Evolutionary conservation across 495 filamentous ascomycete genomes (phyloP), one percentile per base, ranked within the genome.

Genomic region (Xylaria cubensis): DNA sequence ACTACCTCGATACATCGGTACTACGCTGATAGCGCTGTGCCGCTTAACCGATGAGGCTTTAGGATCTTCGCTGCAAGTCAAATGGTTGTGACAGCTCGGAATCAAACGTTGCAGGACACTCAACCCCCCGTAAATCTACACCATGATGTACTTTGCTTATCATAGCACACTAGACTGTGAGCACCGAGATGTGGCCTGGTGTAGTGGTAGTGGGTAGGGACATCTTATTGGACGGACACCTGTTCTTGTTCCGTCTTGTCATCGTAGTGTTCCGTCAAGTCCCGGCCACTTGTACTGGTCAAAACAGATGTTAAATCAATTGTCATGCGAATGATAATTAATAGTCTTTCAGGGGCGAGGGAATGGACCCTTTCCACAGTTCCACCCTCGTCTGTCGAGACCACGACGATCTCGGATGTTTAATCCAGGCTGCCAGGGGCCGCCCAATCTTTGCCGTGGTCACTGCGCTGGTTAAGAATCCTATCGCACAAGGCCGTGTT

Each of bases 21-120:
- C 66, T 69, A 36, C n/a, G 48, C 36, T 41, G 65, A 50, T 46
- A 59, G 34, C 24, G 55, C n/a, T 34, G 67, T 69, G 67, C 67
- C 67, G 67, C 48, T 69, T 64, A 58, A 70, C 68, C 55, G 55
- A 70, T 53, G 53, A 63, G 68, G 44, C 68, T 64, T 63, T 63
- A 44, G 58, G 68, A 70, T 70, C 58, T 62, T 70, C 58, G 56
- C 68, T 70, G 68, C 68, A 70, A 64, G 58, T 46, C 19, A 53
- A 53, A 46, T 63, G 32, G 21, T 26, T 26, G 44, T 70, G 59
- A 70, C 68, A 41, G 58, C 34, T 63, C 69, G 36, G 42, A 67
- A 72, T 67, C 61, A 36, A 67, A 72, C 70, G 70, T 72, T 72
- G 63, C 70, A 67, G 70, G 26, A 26, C 41, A 48, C 59, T 56